Evolutionary conservation across 2,329 filamentous ascomycete genomes (phyloP).

Genomic region (Cryphonectria parasitica): DNA sequence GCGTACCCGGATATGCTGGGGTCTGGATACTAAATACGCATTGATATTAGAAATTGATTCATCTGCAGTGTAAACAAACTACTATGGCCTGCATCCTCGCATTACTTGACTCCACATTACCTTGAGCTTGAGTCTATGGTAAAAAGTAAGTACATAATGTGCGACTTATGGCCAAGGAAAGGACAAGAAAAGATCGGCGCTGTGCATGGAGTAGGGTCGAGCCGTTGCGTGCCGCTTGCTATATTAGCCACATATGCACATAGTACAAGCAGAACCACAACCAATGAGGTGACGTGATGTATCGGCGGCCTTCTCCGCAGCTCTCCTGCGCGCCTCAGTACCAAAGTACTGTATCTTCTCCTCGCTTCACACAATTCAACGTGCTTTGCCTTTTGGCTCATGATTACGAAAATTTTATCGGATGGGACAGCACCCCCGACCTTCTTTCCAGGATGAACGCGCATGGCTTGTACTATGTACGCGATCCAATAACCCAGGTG

Average conservation of each 20-base stretch:
- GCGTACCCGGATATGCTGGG: neutral
- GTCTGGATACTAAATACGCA: too few relatives aligned
- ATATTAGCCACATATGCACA: neutral
- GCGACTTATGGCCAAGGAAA: neutral
- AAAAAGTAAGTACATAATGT: neutral
- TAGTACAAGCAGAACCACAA: neutral
- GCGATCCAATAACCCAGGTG: too few relatives aligned
- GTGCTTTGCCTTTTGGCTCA: too few relatives aligned
- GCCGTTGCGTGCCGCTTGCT: neutral
- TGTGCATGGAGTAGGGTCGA: neutral
- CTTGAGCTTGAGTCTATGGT: neutral
- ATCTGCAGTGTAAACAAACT: neutral
- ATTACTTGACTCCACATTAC: neutral
- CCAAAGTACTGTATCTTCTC: neutral
- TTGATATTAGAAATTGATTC: neutral
- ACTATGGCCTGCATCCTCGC: neutral
- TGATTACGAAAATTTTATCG: too few relatives aligned
- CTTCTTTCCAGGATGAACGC: too few relatives aligned
- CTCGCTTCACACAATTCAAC: too few relatives aligned
- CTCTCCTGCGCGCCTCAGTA: neutral
- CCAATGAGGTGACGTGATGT: neutral
- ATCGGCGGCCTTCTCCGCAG: neutral
- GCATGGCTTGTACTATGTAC: too few relatives aligned
- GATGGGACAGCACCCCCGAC: too few relatives aligned
- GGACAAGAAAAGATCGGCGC: neutral